phyloP scores from a whole-genome alignment of 768 basidiomycete species.

The Dentipellis fragilis region DNA sequence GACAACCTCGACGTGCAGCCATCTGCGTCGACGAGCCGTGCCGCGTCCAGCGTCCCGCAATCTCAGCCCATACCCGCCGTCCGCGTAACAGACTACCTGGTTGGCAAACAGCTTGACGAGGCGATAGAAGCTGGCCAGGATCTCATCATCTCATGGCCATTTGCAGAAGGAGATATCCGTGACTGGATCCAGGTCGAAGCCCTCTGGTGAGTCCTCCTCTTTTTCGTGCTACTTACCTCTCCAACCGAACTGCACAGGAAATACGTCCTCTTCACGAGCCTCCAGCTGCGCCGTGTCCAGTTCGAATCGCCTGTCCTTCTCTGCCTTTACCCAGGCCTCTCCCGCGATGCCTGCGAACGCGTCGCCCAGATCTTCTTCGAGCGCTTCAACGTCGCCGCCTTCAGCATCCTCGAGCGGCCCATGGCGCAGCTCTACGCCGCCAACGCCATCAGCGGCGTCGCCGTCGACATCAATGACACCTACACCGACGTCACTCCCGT shows the following conservation, averaged over 20 bases:
- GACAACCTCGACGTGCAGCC: slow-evolving; percentile 19
- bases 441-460: slow-evolving; percentile 59
- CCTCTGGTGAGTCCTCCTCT: slow-evolving; percentile 54
- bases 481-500: slow-evolving; percentile 72
- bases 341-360: slow-evolving; percentile 58
- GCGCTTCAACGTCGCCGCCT: slow-evolving; percentile 81
- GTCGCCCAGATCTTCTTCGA: slow-evolving; percentile 86
- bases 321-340: slow-evolving; percentile 54
- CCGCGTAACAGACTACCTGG: slow-evolving; percentile 70
- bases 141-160: slow-evolving; percentile 72
- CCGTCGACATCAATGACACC: slow-evolving; percentile 74
- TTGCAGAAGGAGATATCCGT: slow-evolving; percentile 57
- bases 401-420: slow-evolving; percentile 74
- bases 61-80: slow-evolving; percentile 25
- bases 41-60: slow-evolving; percentile 37
- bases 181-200: slow-evolving; percentile 87
- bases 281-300: slow-evolving; percentile 70
- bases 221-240: background rate
- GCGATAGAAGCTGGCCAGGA: slow-evolving; percentile 68
- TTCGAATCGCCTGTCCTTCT: slow-evolving; percentile 84
- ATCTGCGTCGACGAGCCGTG: slow-evolving; percentile 36
- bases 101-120: slow-evolving; percentile 73
- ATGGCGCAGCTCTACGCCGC: slow-evolving; percentile 77
- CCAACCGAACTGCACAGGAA: slow-evolving; percentile 44
- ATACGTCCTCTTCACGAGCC: slow-evolving; percentile 63